Evolutionary conservation across 768 basidiomycete genomes (phyloP).

Genomic region (Leucosporidium scottii): DNA sequence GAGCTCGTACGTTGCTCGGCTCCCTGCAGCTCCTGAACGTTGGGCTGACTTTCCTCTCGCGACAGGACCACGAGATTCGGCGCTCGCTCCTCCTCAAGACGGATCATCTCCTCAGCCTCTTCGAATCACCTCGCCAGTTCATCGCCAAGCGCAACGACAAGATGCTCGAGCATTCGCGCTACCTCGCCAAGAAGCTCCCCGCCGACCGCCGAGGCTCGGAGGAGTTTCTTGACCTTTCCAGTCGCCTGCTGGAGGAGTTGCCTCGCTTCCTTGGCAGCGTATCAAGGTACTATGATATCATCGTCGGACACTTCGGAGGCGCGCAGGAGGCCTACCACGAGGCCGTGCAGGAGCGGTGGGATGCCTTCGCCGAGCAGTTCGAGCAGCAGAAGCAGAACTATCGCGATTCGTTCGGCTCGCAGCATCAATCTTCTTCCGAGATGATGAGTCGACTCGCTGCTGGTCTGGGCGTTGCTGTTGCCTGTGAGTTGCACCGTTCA

Average conservation of each 20-base stretch:
- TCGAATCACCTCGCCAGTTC: slow-evolving; percentile 32
- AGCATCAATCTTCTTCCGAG: slow-evolving; percentile 22
- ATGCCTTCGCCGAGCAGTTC: slow-evolving; percentile 19
- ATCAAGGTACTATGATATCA: slow-evolving; percentile 33
- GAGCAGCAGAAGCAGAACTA: slow-evolving; percentile 1
- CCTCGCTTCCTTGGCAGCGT: slow-evolving; percentile 35
- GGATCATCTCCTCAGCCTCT: slow-evolving; percentile 33
- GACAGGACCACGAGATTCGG: slow-evolving; percentile 30
- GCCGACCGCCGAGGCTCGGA: slow-evolving; percentile 27
- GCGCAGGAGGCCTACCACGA: slow-evolving; percentile 30
- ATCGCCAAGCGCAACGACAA: slow-evolving; percentile 36
- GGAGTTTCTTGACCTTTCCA: slow-evolving; percentile 32
- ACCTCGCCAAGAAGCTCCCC: slow-evolving; percentile 9
- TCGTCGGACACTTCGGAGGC: slow-evolving; percentile 25
- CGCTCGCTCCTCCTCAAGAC: slow-evolving; percentile 27
- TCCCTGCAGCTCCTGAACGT: neutral
- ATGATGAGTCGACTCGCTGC: slow-evolving; percentile 29
- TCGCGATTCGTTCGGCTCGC: slow-evolving; percentile 1
- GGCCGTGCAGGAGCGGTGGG: slow-evolving; percentile 21
- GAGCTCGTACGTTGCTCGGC: slow-evolving; percentile 22
- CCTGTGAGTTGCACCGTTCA: slow-evolving; percentile 10
- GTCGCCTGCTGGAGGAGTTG: slow-evolving; percentile 36
- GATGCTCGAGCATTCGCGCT: slow-evolving; percentile 28
- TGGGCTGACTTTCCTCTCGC: neutral
- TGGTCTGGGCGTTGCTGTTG: slow-evolving; percentile 14